phyloP scores from a whole-genome alignment of 2,329 filamentous ascomycete species.

The Sporothrix euskadiensis region DNA sequence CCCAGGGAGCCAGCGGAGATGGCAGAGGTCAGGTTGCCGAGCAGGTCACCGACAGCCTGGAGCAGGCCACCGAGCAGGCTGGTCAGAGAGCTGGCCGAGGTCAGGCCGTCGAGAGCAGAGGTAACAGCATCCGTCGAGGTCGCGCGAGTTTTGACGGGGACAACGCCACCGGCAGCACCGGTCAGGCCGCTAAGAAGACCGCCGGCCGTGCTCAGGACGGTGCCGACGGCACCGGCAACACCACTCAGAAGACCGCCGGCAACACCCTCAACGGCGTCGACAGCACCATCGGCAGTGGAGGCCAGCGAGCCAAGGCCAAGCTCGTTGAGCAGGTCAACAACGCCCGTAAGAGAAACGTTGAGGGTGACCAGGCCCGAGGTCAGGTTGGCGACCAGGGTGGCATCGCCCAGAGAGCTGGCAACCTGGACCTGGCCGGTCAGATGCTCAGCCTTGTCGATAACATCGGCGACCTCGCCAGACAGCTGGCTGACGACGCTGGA shows the following conservation, averaged over 20 bases:
- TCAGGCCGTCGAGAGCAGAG: conserved; percentile 6
- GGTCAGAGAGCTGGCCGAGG: background rate
- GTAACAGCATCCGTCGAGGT: background rate
- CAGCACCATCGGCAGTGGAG: background rate
- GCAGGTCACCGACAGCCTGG: background rate
- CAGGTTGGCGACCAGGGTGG: conserved; percentile 1
- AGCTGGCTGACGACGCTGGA: background rate
- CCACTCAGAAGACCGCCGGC: background rate
- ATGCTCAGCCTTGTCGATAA: background rate
- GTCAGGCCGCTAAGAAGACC: conserved; percentile 11
- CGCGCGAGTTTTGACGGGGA: background rate
- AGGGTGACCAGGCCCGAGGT: conserved; percentile 11
- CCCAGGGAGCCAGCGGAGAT: background rate
- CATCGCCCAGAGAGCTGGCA: background rate
- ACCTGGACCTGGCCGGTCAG: conserved; percentile 1
- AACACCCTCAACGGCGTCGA: background rate
- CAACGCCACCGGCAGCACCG: background rate
- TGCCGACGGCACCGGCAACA: conserved; percentile 7
- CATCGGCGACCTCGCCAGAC: background rate
- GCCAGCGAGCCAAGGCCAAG: background rate
- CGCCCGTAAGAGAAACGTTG: background rate
- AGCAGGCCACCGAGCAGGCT: conserved; percentile 13
- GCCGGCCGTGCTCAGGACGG: background rate
- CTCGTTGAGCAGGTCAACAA: conserved; percentile 1
- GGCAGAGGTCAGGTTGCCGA: conserved; percentile 4